Base-by-base conservation (phyloP, 495 filamentous ascomycete genomes). In the Aspergillus ellipticus region DNA sequence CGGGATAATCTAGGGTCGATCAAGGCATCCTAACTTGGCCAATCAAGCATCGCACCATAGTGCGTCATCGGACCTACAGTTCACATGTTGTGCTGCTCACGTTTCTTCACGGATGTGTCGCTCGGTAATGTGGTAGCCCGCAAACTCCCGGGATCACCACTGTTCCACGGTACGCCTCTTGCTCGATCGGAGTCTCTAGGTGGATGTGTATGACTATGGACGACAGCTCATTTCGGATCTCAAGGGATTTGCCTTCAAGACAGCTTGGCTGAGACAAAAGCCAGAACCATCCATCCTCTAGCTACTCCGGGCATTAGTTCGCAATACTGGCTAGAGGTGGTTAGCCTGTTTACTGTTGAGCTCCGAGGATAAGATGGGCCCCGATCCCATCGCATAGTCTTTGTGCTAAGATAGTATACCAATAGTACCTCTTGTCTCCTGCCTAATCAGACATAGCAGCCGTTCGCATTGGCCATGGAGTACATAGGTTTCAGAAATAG, bases 401-500 rank as follows among this genome's bases (percentile, higher is more conserved):
- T 15, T 9, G n/a, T 22, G 43, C 43, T 47, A 22, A 26, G 43
- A 47, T 47, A 24, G 24, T 26, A 48, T 48, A 6, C 24, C 22
- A 15, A 4, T 7, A 17, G 22, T 16, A 13, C 13, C 22, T 16
- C 45, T 48, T 29, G 15, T 48, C 24, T 29, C 45, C 45, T 48
- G 16, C 24, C 24, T 48, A 39, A 39, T 39, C 35, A 39, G 24
- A 47, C 13, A 26, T 47, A 26, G 24, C 43, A 47, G 24, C 13
- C 13, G 43, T 22, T 26, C n/a, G 45, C 45, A 48, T 28, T 48
- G 22, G 24, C 45, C 45, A 16, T 24, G 13, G 26, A 48, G 24
- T 48, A 13, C 45, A 48, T 28, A 48, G 24, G 45, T 29, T 48
- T 48, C 45, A 48, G 11, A 48, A 15, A 29, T 48, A 29, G 13